Base-by-base conservation (phyloP, 2,329 filamentous ascomycete species). In the Plectosphaerella cucumerina region DNA sequence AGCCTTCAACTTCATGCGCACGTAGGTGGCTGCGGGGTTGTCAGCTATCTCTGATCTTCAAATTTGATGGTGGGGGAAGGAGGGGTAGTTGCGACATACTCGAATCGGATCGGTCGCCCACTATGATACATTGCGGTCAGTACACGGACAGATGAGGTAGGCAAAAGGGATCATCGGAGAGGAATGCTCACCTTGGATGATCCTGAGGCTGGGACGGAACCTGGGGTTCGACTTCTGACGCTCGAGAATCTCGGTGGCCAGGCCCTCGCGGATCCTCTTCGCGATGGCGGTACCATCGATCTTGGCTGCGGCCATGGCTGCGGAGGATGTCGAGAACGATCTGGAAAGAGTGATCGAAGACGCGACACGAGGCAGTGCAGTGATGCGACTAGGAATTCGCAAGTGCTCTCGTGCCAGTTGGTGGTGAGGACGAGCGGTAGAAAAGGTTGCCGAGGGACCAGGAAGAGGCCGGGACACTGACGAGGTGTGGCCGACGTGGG, bases 1-100 rank as follows among this genome's bases (percentile, higher is more conserved):
- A 59, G 94, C 94, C 81, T 97, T 99, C 65, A 97, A 76, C 78
- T 99, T 99, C 94, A 99, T 99, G 74, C 92, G 92, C 72, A 99
- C 93, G 88, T 99, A 99, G 48, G 93, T 97, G 65, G 86, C 89
- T 93, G 63, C 51, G 53, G 56, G 51, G 52, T 53, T 56, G 61
- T 68, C 60, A 69, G 64, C 68, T 63, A 65, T 60, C 52, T 58
- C 52, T 58, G 49, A 57, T 54, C 46, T 52, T 22, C 33, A 56
- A 50, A 54, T 48, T 52, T 55, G 11, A 47, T 52, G 54, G 47
- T 20, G 44, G 54, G 56, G 52, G 54, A n/a, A 53, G 56, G 44
- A 41, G 41, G 20, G 56, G 52, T 55, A 53, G 56, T 39, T 35
- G 50, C 56, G 55, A 67, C 85, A 67, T 80, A 95, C 89, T 87